Evolutionary conservation across 257 asterid genomes (phyloP), one percentile per base, ranked within the genome.

Genomic region (Ballota nigra): DNA sequence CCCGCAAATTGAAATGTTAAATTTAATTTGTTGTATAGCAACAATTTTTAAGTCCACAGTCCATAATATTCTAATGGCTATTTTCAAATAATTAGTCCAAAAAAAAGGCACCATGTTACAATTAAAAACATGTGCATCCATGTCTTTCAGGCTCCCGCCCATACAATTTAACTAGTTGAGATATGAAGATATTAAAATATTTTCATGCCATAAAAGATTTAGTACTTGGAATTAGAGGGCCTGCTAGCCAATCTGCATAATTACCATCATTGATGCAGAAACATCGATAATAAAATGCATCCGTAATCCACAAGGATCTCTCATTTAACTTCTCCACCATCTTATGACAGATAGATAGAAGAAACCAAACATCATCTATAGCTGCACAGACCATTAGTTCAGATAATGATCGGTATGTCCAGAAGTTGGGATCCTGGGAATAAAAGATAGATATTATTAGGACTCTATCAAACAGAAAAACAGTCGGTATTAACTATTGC

Each of bases 351-450:
- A 95, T 86, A 51, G 57, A 75, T 38, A 83, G 87, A 79, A 95
- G 97, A 86, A 88, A 91, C 62, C 97, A 98, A 71, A 95, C 99
- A 78, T 95, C 98, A 77, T 95, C 99, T 41, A 98, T 98, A 70
- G 98, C 99, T 24, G 99, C 97, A 38, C 99, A 95, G 75, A 86
- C 78, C 99, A 95, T 95, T 80, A 76, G 76, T 52, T 95, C 91
- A 75, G 99, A 89, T 60, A 91, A 78, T 34, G 99, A 98, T 69
- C 99, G 86, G 71, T 92, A 82, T 28, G 84, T 83, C 99, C 98
- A 95, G 81, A 86, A 91, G 16, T 84, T 87, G 70, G 95, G 98
- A 82, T 91, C 98, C 98, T 94, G 91, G 53, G 70, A 82, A 84
- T 53, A 81, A 69, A 75, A 58, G 69, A 10, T 43, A 26, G 51